These are phyloP conservation scores for Mortierella sp. DNA, from an alignment of 371 early-diverging fungal species.

Conservation along the genomic window DNA sequence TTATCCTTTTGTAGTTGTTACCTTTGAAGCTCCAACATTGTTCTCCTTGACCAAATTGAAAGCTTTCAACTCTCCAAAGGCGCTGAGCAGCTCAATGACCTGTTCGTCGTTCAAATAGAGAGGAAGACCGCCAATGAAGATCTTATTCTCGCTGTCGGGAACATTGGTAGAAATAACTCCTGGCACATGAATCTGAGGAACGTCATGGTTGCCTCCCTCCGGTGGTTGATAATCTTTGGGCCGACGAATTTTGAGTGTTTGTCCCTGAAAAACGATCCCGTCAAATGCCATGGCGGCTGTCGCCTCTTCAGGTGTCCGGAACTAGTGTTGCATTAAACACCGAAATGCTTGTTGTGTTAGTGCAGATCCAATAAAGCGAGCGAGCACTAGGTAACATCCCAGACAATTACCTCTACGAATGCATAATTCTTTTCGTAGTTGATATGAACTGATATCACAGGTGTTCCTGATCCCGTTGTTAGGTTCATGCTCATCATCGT, in stretches of 20 bases:
- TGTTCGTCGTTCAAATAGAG: constrained; percentile 92
- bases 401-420: constrained; percentile 84
- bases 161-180: constrained; percentile 86
- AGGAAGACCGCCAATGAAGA: constrained; percentile 95
- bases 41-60: constrained; percentile 94
- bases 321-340: constrained; percentile 57
- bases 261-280: constrained; percentile 87
- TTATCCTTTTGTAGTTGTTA: too few species aligned
- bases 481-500: constrained; percentile 80
- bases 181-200: constrained; percentile 60
- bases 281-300: constrained; percentile 93
- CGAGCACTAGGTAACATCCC: not conserved
- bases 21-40: constrained; percentile 84
- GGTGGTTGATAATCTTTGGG: constrained; percentile 95
- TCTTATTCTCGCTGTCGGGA: constrained; percentile 91
- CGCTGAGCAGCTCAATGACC: constrained; percentile 89
- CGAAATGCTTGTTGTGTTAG: not conserved
- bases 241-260: constrained; percentile 89
- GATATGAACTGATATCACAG: constrained; percentile 85
- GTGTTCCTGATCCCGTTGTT: constrained; percentile 67
- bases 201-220: constrained; percentile 60
- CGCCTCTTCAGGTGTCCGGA: constrained; percentile 90
- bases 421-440: constrained; percentile 95
- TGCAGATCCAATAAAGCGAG: not conserved
- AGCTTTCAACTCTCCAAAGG: constrained; percentile 92